Evolutionary conservation across 208 protist genomes (phyloP), one percentile per base, ranked within the genome.

Genomic region (Strigomonas galati): DNA sequence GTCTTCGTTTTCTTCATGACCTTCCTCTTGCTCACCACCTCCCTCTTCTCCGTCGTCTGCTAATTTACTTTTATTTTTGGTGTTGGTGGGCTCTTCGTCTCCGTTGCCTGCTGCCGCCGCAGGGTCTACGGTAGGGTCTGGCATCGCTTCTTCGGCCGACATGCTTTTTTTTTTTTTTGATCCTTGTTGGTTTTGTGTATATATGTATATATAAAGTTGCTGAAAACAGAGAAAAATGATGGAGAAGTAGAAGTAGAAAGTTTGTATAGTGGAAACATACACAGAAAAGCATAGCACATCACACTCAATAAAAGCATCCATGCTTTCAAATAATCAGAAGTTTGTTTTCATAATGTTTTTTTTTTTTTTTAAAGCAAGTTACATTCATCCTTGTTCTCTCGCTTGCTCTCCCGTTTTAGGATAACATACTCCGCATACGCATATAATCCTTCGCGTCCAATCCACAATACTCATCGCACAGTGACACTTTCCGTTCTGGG

Each of bases 281-380:
- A 27, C 6, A 43, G n/a, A 58, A 24, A 30, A 14, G 35, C 26
- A 1, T 17, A 49, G 14, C 14, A 49, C 43, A 49, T n/a, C 14
- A 21, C 14, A 49, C 19, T 49, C 14, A 49, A 49, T 49, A 49
- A 49, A 49, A 49, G 19, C 43, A 21, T n/a, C 14, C 43, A 49
- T n/a, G n/a, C 0, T 57, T 24, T 44, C 31, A 53, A 23, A 44
- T 49, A 69, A 69, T 9, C 9, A 69, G 21, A 69, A 48, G 1
- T 46, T 53, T 53, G 10, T 64, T 35, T 64, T 46, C 27, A 7
- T 44, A 7, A 26, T 60, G 12, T 14, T 44, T 44, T 37, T 31
- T 19, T 15, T 44, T 19, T 32, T 64, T 54, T 52, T 64, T 27
- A 23, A 55, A 55, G 30, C 5, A 40, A 37, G 15, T 61, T 40